Percentiles rank a stretch among this genome's conserved stretches.
Conservation (phyloP, 2,329 filamentous ascomycete species). For the Fulvia fulva region DNA sequence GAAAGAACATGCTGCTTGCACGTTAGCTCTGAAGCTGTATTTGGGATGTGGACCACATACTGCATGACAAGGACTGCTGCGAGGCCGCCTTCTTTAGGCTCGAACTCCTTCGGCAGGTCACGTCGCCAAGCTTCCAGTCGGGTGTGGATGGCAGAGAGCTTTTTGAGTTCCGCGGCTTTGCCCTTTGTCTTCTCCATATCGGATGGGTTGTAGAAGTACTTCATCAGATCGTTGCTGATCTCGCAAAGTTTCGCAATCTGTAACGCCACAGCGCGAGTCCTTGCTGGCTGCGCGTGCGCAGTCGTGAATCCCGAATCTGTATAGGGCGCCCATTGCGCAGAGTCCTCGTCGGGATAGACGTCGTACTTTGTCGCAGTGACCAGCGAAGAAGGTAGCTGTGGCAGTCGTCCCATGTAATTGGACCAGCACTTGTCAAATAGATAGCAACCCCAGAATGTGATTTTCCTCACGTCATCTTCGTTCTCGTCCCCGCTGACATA, state of each 20-base stretch:
- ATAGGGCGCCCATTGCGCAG: conserved; percentile 81
- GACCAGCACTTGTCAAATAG: conserved; percentile 99
- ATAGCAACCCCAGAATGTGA: conserved; percentile 98
- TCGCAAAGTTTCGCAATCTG: conserved; percentile 83
- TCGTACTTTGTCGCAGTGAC: conserved; percentile 86
- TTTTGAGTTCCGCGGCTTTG: conserved; percentile 83
- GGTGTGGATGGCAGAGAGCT: conserved; percentile 85
- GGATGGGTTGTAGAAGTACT: conserved; percentile 84
- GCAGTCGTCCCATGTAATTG: conserved; percentile 88
- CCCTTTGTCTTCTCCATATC: conserved; percentile 60
- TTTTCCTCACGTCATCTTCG: conserved; percentile 80
- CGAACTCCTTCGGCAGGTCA: conserved; percentile 77
- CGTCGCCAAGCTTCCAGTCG: conserved; percentile 86
- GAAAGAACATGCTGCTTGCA: conserved; percentile 85
- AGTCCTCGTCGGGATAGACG: conserved; percentile 84
- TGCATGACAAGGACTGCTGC: conserved; percentile 81
- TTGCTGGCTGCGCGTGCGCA: conserved; percentile 70
- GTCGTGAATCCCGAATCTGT: conserved; percentile 76
- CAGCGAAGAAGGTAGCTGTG: conserved; percentile 74
- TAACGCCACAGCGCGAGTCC: conserved; percentile 75
- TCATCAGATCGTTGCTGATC: conserved; percentile 85
- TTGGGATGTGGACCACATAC: conserved; percentile 55
- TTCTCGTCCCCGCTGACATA: conserved; percentile 57
- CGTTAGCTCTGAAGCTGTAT: background rate
- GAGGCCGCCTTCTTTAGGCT: conserved; percentile 82